Conservation (phyloP, 495 filamentous ascomycete species). For the Lindgomyces ingoldianus region DNA sequence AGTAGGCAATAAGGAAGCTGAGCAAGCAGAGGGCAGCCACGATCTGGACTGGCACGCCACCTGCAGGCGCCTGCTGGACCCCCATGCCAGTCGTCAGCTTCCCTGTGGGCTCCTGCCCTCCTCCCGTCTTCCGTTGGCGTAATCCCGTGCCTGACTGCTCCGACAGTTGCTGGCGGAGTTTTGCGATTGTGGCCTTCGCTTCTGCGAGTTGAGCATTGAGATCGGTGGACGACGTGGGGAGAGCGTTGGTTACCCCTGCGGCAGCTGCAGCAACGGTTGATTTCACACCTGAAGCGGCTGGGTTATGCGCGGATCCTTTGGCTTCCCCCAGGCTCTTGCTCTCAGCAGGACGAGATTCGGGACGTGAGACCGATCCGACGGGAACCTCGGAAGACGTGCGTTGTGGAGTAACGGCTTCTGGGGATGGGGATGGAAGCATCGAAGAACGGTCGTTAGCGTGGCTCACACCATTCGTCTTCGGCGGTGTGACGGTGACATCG, state of each 20-base stretch:
- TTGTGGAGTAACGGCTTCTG: slow-evolving; percentile 43
- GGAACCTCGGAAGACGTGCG: slow-evolving; percentile 29
- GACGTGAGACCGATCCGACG: slow-evolving; percentile 38
- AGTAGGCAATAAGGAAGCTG: slow-evolving; percentile 89
- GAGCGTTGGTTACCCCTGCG: slow-evolving; percentile 47
- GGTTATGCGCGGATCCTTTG: slow-evolving; percentile 35
- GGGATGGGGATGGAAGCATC: slow-evolving; percentile 39
- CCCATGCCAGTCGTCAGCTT: slow-evolving; percentile 51
- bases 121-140: slow-evolving; percentile 60
- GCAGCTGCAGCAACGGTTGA: slow-evolving; percentile 49
- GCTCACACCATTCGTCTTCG: slow-evolving; percentile 55
- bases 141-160: slow-evolving; percentile 63
- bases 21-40: slow-evolving; percentile 81
- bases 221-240: slow-evolving; percentile 60
- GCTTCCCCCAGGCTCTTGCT: slow-evolving; percentile 40
- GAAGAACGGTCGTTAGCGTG: slow-evolving; percentile 29
- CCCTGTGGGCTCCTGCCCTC: slow-evolving; percentile 42
- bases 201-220: slow-evolving; percentile 71
- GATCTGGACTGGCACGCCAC: slow-evolving; percentile 84
- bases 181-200: slow-evolving; percentile 71
- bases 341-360: slow-evolving; percentile 39
- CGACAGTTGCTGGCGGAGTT: slow-evolving; percentile 67
- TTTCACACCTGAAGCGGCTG: slow-evolving; percentile 24
- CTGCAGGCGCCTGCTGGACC: slow-evolving; percentile 56
- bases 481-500: slow-evolving; percentile 45